Conservation (phyloP, 2,329 filamentous ascomycete genomes). For the Colletotrichum sp. region DNA sequence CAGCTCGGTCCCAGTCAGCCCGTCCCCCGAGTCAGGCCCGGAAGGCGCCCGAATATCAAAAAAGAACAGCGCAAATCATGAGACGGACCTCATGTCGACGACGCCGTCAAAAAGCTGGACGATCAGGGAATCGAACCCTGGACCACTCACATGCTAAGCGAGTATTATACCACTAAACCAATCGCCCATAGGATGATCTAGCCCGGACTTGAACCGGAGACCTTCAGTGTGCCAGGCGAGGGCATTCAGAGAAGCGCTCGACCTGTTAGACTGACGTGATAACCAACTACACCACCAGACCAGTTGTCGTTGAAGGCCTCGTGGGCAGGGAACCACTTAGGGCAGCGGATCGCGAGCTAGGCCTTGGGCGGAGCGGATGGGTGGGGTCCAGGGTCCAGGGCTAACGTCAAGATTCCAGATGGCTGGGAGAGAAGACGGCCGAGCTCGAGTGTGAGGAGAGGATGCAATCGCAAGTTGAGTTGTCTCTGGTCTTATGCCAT, state of each 20-base stretch:
- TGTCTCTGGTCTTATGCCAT: not conserved
- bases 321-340: not conserved
- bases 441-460: not conserved
- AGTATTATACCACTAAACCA: constrained; percentile 1
- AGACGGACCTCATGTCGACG: not conserved
- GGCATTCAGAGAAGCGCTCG: not conserved
- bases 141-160: constrained; percentile 13
- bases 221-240: constrained; percentile 3
- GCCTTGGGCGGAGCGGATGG: not conserved
- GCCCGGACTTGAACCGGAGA: constrained; percentile 20
- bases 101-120: not conserved
- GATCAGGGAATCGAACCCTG: constrained; percentile 1
- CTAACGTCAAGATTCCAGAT: not conserved
- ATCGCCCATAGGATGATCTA: not conserved
- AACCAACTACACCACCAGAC: constrained; percentile 44
- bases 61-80: not conserved
- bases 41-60: not conserved
- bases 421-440: not conserved
- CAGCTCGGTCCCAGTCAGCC: not conserved
- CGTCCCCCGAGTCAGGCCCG: not conserved
- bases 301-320: rapidly evolving
- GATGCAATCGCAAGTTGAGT: not conserved
- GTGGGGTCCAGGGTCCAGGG: not conserved
- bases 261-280: constrained; percentile 52
- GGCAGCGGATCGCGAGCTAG: not conserved